Base-by-base conservation (phyloP, 768 basidiomycete species). In the Serendipita vermifera region DNA sequence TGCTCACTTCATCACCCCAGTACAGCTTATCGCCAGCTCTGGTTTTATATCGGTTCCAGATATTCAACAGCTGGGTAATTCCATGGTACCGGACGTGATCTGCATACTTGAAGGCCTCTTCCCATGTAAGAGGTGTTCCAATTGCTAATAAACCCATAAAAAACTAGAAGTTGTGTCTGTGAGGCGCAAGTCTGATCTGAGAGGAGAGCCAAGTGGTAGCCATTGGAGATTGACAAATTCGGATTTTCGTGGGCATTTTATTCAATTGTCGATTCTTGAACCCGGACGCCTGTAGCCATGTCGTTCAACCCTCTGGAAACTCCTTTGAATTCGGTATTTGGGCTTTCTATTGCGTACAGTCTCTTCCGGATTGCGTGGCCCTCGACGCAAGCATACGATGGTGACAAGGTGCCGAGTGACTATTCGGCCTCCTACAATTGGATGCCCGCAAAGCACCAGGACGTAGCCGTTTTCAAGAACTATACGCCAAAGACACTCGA, bases 1-100 rank as follows among this genome's bases (percentile, higher is more conserved):
- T 41, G 62, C 70, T 56, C 68, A 94, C 94, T 85, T 99, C 96
- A 65, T 99, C 96, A 15, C 96, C 96, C 96, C 96, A 99, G 9
- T 96, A 77, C 29, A 99, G 73, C 60, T 90, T 87, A 64, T 98
- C 92, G 1, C 92, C 93, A 20, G 80, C 78, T 60, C 88, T 77
- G 65, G 89, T 85, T 76, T 96, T 98, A 66, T 93, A 75, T 46
- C 82, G 79, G 65, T 92, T 82, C 91, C 92, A 99, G 51, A 81
- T 89, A 63, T 93, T 78, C 55, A 99, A 70, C 68, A 99, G 94
- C 70, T 99, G 96, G 5, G 86, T 83, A 64, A 98, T 90, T 41
- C 96, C 96, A 68, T 98, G 93, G 54, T 74, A 71, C 61, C 92
- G 77, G 61, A 98, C 88, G 71, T 97, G 90, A 65, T 91, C 82